A percentile compares a stretch with the other conserved stretches of the same genome.
Evolutionary conservation across 1,284 basidiomycete species (phyloP).

Genomic region (Microbotryomycetes sp.): DNA sequence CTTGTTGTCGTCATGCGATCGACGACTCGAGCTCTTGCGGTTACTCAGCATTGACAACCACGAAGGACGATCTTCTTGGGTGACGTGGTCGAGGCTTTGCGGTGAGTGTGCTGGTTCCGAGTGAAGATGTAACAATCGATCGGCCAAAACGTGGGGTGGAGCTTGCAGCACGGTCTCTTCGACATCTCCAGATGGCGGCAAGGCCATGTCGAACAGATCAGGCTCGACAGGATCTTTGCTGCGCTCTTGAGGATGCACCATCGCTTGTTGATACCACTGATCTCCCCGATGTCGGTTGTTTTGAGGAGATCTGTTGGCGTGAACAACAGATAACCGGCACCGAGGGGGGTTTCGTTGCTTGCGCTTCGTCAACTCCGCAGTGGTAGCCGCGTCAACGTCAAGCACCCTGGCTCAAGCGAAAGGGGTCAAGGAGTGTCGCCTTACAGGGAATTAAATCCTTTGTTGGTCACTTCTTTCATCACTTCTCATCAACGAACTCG

Average conservation of each 20-base stretch:
- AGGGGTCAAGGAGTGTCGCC: too few species aligned
- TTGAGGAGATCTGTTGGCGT: neutral
- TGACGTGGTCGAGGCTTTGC: too few species aligned
- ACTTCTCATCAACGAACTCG: too few species aligned
- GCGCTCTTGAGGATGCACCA: neutral
- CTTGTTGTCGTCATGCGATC: neutral
- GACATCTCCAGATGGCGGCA: neutral
- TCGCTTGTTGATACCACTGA: too few species aligned
- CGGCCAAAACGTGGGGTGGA: slow-evolving; percentile 6
- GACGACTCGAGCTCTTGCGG: neutral
- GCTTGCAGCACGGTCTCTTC: neutral
- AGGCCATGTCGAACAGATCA: neutral
- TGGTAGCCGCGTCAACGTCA: too few species aligned
- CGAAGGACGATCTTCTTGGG: neutral
- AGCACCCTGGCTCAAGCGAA: too few species aligned
- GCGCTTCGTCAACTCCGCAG: neutral
- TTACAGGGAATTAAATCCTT: too few species aligned
- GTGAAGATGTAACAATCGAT: slow-evolving; percentile 6
- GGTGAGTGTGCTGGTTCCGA: too few species aligned
- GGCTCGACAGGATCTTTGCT: neutral
- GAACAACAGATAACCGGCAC: too few species aligned
- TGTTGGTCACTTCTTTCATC: too few species aligned
- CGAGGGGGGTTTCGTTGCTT: neutral
- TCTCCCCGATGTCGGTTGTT: too few species aligned
- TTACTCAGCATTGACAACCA: neutral